Evolutionary conservation across 345 rosid species (phyloP), one percentile per base, ranked within the genome.

Genomic region (Mercurialis annua): DNA sequence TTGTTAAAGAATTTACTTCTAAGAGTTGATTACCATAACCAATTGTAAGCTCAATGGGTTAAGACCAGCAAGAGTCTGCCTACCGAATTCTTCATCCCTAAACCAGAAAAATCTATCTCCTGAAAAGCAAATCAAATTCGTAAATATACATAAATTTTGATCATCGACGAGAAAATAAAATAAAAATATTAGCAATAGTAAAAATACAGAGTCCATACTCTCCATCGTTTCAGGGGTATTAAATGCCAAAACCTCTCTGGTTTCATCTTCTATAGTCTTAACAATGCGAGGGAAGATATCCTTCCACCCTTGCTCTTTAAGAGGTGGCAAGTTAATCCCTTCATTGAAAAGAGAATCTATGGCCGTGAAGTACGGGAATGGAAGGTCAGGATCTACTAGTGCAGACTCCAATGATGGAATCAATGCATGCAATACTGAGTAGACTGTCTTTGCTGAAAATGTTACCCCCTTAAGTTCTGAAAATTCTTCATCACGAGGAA

Each of bases 401-500:
- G 62, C 71, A 2, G 78, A 69, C 76, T 81, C 87, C 0, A 92
- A 46, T 44, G 84, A 71, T 0, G 96, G 89, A 10, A 90, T 1
- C 64, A 90, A 30, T 0, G 90, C 88, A 20, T 86, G 82, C 50
- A 87, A 62, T 76, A 84, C 79, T 1, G 91, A 85, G 69, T 79
- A 77, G 10, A 90, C 0, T 0, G 97, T 71, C 79, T 83, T 88
- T 2, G 88, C 85, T 3, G 87, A 81, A 76, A 90, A 87, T 0
- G 84, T 65, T 15, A 65, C 49, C 27, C 76, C 71, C 76, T 90
- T 90, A 20, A 76, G 26, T 51, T 75, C 79, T 1, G 93, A 77
- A 73, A 92, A 92, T 46, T 73, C 80, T 66, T 92, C 98, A 49
- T 90, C 97, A 58, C 97, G 79, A 0, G 97, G 98, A 20, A 92